Base-by-base conservation (phyloP, 2,329 filamentous ascomycete species). In the Colletotrichum shisoi region DNA sequence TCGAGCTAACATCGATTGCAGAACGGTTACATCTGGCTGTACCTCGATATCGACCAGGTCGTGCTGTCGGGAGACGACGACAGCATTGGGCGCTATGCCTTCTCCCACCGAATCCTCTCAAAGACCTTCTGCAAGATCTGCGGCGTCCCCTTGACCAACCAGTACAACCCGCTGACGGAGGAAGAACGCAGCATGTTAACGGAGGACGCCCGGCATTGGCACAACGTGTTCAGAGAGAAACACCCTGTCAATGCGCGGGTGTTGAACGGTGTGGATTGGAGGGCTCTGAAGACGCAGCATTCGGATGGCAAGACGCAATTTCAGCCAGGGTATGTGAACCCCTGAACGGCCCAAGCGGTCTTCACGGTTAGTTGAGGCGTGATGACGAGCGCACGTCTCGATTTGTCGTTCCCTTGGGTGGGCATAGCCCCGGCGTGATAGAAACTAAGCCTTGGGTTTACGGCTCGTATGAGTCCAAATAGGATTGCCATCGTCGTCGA, bases 401-500 rank as follows among this genome's bases (percentile, higher is more conserved):
- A 37, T 5, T 9, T 17, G 45, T 40, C 27, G 27, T 31, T 34
- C 8, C 31, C 31, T 8, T 46, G 48, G 17, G 21, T 44, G 13
- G 19, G 34, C 31, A 19, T 7, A 27, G 19, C 42, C 6, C 31
- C 34, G 17, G n/a, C n/a, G 45, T 31, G 45, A 31, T 15, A n/a
- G n/a, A 42, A n/a, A 46, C 54, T 39, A 65, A 44, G 45, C n/a
- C 12, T 59, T 45, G 12, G 19, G 15, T 51, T 48, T 65, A 7
- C 31, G 37, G 19, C 34, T 57, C 15, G 52, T 24, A 37, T 65
- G 65, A 19, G 51, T 71, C 88, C 89, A 92, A 1, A 88, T 80
- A 0, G 94, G 93, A 71, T 91, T 88, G 1, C 94, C 94, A 76
- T 97, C 90, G 42, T 96, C 89, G 72, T 94, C 89, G 77, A 97